Evolutionary conservation across 768 basidiomycete species (phyloP).

Genomic region (Lactarius vividus): DNA sequence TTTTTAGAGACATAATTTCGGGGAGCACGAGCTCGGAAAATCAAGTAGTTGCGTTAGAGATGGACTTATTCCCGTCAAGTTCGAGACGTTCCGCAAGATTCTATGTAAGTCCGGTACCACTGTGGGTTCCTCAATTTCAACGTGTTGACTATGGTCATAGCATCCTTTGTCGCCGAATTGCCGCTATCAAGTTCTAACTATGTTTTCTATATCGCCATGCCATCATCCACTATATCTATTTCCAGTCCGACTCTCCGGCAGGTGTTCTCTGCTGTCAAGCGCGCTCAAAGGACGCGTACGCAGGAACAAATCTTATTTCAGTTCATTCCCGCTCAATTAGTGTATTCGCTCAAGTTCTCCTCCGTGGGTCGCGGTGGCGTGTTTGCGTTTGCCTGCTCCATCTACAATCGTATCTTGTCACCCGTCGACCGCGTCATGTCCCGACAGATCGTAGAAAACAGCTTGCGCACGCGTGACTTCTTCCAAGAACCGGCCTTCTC

Average conservation of each 20-base stretch:
- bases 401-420: slow-evolving; percentile 70
- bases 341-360: slow-evolving; percentile 48
- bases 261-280: slow-evolving; percentile 61
- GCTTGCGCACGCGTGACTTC: slow-evolving; percentile 43
- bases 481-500: slow-evolving; percentile 68
- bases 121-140: not conserved
- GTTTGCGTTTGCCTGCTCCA: slow-evolving; percentile 53
- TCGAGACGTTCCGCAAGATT: slow-evolving; percentile 70
- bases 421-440: slow-evolving; percentile 62
- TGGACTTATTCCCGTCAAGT: slow-evolving; percentile 61
- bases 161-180: slow-evolving; percentile 48
- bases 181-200: slow-evolving; percentile 41
- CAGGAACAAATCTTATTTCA: slow-evolving; percentile 61
- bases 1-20: slow-evolving; percentile 58
- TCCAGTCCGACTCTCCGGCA: slow-evolving; percentile 68
- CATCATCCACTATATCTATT: slow-evolving; percentile 57
- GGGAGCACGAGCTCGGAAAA: slow-evolving; percentile 53
- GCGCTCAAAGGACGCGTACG: slow-evolving; percentile 47
- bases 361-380: slow-evolving; percentile 42
- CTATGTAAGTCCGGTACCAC: slow-evolving; percentile 42
- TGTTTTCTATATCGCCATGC: slow-evolving; percentile 69
- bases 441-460: slow-evolving; percentile 44
- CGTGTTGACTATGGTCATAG: slow-evolving; percentile 35
- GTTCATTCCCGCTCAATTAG: slow-evolving; percentile 64
- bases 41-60: slow-evolving; percentile 45